These are phyloP conservation scores for Isatis lusitanica DNA, from an alignment of 441 rosid genomes.

Conservation along the genomic window DNA sequence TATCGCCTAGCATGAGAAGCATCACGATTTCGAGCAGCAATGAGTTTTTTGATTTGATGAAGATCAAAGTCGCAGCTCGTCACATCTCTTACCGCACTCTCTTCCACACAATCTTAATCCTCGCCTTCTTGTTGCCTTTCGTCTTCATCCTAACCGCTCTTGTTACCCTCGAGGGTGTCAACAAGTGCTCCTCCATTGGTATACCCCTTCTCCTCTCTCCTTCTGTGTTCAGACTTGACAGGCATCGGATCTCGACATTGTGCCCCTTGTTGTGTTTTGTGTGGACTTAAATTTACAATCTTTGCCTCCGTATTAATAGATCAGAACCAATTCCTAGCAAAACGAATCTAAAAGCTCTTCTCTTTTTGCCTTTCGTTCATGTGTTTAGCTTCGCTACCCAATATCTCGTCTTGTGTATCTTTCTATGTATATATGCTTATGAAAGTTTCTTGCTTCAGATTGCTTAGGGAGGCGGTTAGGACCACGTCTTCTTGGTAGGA, in stretches of 20 bases:
- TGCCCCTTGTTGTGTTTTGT: background rate
- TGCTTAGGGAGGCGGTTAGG: slow-evolving; percentile 94
- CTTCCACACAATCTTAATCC: slow-evolving; percentile 86
- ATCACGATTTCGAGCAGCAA: slow-evolving; percentile 83
- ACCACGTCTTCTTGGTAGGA: slow-evolving; percentile 80
- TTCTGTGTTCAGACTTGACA: no score
- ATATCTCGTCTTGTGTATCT: slow-evolving; percentile 10
- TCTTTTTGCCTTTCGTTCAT: background rate
- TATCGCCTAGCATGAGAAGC: slow-evolving; percentile 99
- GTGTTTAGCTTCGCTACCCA: background rate
- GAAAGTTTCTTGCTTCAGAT: slow-evolving; percentile 47
- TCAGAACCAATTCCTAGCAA: background rate
- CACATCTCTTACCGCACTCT: slow-evolving; percentile 94
- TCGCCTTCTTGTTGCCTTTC: slow-evolving; percentile 92
- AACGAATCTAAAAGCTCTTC: background rate
- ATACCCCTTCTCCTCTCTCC: background rate
- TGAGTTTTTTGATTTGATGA: slow-evolving; percentile 96
- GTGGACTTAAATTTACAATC: background rate
- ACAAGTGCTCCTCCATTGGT: slow-evolving; percentile 99
- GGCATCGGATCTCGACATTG: no score
- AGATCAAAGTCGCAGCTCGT: slow-evolving; percentile 99
- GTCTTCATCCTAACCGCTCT: slow-evolving; percentile 94
- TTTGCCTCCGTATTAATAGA: background rate
- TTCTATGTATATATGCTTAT: slow-evolving; percentile 17
- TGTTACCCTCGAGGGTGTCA: slow-evolving; percentile 98